Percentiles rank a stretch among this genome's conserved stretches.
Evolutionary conservation across 2,329 filamentous ascomycete genomes (phyloP).

Genomic region (Aureobasidium leucospermi): DNA sequence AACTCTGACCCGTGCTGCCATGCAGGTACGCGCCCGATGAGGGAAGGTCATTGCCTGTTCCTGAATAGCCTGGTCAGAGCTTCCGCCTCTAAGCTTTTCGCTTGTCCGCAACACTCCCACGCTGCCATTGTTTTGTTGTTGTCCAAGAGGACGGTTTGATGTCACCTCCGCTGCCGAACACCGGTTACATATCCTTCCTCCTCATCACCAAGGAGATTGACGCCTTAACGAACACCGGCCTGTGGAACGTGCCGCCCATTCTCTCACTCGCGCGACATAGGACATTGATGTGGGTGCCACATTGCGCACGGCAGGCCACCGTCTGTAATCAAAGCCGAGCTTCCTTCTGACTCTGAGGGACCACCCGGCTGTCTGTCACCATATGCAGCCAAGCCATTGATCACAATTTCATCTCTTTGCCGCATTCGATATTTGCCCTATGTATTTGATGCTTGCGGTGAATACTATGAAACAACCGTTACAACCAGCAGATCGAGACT

Average conservation of each 20-base stretch:
- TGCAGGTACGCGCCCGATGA: constrained; percentile 6
- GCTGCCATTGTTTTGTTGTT: neutral
- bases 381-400: constrained; percentile 10
- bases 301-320: neutral
- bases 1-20: neutral
- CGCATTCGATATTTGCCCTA: neutral
- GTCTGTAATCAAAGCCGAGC: constrained; percentile 4
- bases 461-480: neutral
- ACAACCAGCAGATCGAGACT: neutral
- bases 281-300: neutral
- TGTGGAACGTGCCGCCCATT: neutral
- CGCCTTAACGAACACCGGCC: neutral
- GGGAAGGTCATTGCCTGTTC: constrained; percentile 8
- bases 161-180: constrained; percentile 5
- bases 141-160: constrained; percentile 7
- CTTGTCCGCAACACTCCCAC: neutral
- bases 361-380: neutral
- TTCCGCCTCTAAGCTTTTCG: neutral
- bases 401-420: constrained; percentile 1
- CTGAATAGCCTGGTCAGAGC: neutral
- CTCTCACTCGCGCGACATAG: neutral
- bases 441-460: neutral
- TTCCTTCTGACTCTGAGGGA: neutral
- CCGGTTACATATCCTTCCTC: neutral
- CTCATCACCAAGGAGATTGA: constrained; percentile 1